A percentile compares a stretch with the other conserved stretches of the same genome.
Conservation (phyloP, 2,329 filamentous ascomycete species). For the Dactylellina cionopaga region DNA sequence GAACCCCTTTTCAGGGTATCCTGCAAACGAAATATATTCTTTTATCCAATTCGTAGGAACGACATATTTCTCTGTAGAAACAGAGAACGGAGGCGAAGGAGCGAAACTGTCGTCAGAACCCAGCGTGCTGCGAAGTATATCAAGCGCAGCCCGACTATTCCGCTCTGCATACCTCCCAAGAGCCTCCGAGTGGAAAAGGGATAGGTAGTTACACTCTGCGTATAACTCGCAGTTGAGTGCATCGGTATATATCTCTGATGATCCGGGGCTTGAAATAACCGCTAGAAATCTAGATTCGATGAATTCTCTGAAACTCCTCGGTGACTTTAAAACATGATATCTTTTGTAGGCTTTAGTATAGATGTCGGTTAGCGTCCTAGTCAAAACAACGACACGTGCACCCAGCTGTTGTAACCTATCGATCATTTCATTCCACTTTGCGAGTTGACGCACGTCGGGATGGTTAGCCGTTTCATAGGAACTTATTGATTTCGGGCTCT, state of each 20-base stretch:
- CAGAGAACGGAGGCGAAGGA: too few relatives aligned
- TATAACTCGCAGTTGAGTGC: too few relatives aligned
- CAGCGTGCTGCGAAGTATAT: too few relatives aligned
- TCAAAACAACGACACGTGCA: neutral
- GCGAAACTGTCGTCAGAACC: too few relatives aligned
- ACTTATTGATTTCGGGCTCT: neutral
- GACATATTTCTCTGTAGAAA: neutral
- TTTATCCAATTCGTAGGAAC: conserved; percentile 15
- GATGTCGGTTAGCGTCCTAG: neutral
- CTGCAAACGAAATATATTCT: conserved; percentile 2
- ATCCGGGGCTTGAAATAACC: neutral
- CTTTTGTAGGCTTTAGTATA: conserved; percentile 4
- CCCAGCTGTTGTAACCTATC: conserved; percentile 10
- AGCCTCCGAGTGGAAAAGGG: too few relatives aligned
- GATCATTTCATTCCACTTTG: conserved; percentile 11
- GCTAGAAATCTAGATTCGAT: conserved; percentile 8
- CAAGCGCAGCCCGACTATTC: too few relatives aligned
- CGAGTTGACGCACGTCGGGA: conserved; percentile 12
- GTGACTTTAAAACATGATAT: conserved; percentile 30
- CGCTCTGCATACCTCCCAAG: too few relatives aligned
- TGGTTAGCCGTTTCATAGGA: neutral
- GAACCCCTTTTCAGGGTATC: conserved; percentile 6
- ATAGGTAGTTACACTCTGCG: too few relatives aligned
- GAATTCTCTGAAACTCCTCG: conserved; percentile 2
- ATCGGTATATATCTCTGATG: too few relatives aligned